Percentiles rank a stretch among this genome's conserved stretches.
phyloP scores from a whole-genome alignment of 805 yeast species.

The Metschnikowia vanudenii region DNA sequence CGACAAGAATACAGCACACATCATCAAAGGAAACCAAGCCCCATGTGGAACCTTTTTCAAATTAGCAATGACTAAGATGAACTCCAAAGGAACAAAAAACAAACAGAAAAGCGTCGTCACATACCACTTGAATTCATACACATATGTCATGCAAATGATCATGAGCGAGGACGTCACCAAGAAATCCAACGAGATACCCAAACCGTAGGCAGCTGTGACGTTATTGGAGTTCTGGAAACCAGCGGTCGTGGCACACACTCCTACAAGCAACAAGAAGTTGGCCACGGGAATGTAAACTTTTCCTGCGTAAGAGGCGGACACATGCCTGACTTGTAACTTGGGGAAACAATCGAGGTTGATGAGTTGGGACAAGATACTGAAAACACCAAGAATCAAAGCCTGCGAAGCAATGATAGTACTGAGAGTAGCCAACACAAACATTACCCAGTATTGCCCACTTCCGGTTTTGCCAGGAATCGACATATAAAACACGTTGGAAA shows the following conservation, averaged over 20 bases:
- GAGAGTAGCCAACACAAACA: slow-evolving; percentile 52
- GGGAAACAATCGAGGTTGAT: slow-evolving; percentile 57
- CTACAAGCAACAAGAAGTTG: slow-evolving; percentile 51
- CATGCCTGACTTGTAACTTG: slow-evolving; percentile 43
- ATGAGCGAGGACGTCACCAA: slow-evolving; percentile 50
- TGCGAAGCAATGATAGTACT: slow-evolving; percentile 61
- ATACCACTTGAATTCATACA: slow-evolving; percentile 37
- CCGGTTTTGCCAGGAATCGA: slow-evolving; percentile 51
- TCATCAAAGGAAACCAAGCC: slow-evolving; percentile 60
- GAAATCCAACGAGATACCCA: slow-evolving; percentile 57
- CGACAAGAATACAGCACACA: slow-evolving; percentile 36
- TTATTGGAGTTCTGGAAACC: slow-evolving; percentile 49
- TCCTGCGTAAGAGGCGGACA: slow-evolving; percentile 46
- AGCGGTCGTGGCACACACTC: slow-evolving; percentile 50
- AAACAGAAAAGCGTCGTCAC: slow-evolving; percentile 35
- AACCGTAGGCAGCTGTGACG: slow-evolving; percentile 61
- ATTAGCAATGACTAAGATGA: slow-evolving; percentile 46
- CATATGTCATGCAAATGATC: slow-evolving; percentile 45
- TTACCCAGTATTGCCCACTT: slow-evolving; percentile 47
- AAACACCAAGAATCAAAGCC: slow-evolving; percentile 56
- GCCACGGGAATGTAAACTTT: slow-evolving; percentile 52
- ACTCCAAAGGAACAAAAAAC: slow-evolving; percentile 48
- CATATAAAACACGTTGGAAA: slow-evolving; percentile 45
- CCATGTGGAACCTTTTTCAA: slow-evolving; percentile 54
- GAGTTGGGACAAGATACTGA: slow-evolving; percentile 51